Conservation (phyloP, 495 filamentous ascomycete genomes). For the Podospora didyma region DNA sequence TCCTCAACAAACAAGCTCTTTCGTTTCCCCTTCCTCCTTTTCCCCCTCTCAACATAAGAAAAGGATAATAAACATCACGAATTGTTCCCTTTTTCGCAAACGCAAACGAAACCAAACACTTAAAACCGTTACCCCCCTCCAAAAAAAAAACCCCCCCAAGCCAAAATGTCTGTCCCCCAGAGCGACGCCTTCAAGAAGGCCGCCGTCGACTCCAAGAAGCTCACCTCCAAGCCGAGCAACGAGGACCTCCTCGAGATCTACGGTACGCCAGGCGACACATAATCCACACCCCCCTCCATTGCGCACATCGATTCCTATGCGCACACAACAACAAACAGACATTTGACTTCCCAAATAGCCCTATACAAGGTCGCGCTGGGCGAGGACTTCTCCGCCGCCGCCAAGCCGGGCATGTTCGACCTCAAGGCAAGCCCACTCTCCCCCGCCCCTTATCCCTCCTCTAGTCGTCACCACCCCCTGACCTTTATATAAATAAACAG, state of each 20-base stretch:
- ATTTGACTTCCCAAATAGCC: constrained; percentile 22
- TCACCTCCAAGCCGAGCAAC: constrained; percentile 56
- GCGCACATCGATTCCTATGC: too few species aligned
- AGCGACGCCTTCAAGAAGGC: constrained; percentile 55
- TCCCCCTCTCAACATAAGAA: not conserved
- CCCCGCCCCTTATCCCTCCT: not conserved
- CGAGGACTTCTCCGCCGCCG: constrained; percentile 42
- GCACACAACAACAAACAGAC: not conserved
- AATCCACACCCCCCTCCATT: too few species aligned
- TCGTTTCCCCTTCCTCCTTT: too few species aligned
- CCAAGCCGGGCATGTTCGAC: constrained; percentile 48
- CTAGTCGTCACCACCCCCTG: not conserved
- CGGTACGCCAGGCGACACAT: constrained; percentile 21
- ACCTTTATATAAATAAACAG: constrained; percentile 36
- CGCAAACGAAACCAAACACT: constrained; percentile 34
- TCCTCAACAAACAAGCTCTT: too few species aligned
- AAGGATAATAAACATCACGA: not conserved
- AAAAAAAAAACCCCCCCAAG: constrained; percentile 6
- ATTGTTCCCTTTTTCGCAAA: not conserved
- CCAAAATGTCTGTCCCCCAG: constrained; percentile 39
- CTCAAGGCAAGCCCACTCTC: constrained; percentile 47
- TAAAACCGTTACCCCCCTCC: not conserved
- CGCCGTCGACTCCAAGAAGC: constrained; percentile 60
- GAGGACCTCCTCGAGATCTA: constrained; percentile 53
- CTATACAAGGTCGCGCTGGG: constrained; percentile 51